Percentiles rank a stretch among this genome's conserved stretches.
Conservation (phyloP, 805 yeast species). For the Metschnikowia noctiluminum region DNA sequence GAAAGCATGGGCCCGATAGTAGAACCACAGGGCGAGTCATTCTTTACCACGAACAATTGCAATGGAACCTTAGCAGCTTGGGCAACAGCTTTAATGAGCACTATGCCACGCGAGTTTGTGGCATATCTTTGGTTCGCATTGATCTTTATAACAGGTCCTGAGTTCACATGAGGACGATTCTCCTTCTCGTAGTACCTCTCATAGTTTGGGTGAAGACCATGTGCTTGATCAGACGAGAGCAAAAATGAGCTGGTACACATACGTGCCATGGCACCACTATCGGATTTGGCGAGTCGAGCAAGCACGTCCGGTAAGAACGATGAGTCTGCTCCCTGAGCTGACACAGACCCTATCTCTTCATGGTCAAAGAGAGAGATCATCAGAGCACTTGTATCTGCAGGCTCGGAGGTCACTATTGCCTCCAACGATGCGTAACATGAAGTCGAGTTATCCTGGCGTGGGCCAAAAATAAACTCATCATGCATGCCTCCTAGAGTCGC, state of each 20-base stretch:
- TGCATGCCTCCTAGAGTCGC: slow-evolving; percentile 84
- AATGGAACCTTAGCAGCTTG: slow-evolving; percentile 68
- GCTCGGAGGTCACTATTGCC: slow-evolving; percentile 60
- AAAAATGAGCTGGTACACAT: slow-evolving; percentile 57
- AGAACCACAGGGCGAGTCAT: slow-evolving; percentile 92
- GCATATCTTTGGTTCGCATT: slow-evolving; percentile 96
- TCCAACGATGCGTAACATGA: slow-evolving; percentile 78
- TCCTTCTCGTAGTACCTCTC: slow-evolving; percentile 66
- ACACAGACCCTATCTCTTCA: slow-evolving; percentile 90
- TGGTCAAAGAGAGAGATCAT: slow-evolving; percentile 87
- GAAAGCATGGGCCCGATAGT: slow-evolving; percentile 95
- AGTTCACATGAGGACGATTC: slow-evolving; percentile 78
- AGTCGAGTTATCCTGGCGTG: slow-evolving; percentile 86
- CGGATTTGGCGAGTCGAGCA: slow-evolving; percentile 53
- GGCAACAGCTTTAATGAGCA: slow-evolving; percentile 71
- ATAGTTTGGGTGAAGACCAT: slow-evolving; percentile 95
- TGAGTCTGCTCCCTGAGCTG: slow-evolving; percentile 97
- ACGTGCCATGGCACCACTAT: slow-evolving; percentile 49
- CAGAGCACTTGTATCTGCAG: slow-evolving; percentile 56
- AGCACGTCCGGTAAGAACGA: slow-evolving; percentile 80
- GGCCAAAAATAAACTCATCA: slow-evolving; percentile 87
- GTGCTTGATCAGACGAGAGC: slow-evolving; percentile 94
- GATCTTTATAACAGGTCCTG: slow-evolving; percentile 89
- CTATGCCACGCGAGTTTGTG: slow-evolving; percentile 88
- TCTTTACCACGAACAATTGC: slow-evolving; percentile 89